These are phyloP conservation scores for Sporisorium scitamineum DNA, from an alignment of 1,284 basidiomycete species.

Conservation along the genomic window DNA sequence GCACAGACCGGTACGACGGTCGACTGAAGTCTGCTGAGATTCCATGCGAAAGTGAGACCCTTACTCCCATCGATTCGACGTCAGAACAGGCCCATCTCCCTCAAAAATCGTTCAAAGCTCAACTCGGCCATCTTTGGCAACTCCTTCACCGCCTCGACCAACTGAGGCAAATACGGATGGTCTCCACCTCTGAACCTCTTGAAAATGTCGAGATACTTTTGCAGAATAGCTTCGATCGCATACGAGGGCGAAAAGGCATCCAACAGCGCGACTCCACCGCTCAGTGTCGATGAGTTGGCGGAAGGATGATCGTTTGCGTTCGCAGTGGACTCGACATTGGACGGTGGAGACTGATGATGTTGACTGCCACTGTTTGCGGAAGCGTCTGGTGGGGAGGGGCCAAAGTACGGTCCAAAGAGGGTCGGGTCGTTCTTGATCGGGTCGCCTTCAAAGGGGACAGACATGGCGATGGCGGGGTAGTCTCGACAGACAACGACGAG, in stretches of 20 bases:
- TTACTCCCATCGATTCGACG: too few relatives aligned
- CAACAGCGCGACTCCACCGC: constrained; percentile 15
- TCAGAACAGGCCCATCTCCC: constrained; percentile 43
- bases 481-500: constrained; percentile 56
- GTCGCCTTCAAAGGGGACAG: constrained; percentile 47
- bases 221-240: constrained; percentile 55
- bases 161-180: constrained; percentile 49
- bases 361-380: neutral
- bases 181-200: constrained; percentile 53
- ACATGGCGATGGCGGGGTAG: constrained; percentile 49
- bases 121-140: constrained; percentile 52
- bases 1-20: neutral
- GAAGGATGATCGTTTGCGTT: constrained; percentile 16
- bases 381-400: constrained; percentile 27
- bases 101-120: constrained; percentile 37
- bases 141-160: constrained; percentile 56
- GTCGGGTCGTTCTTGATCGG: constrained; percentile 45
- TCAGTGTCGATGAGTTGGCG: constrained; percentile 6
- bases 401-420: constrained; percentile 43
- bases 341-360: constrained; percentile 8
- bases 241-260: constrained; percentile 41
- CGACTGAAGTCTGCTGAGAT: neutral
- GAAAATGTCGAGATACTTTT: constrained; percentile 58
- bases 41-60: neutral
- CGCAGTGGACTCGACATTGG: neutral